phyloP scores from a whole-genome alignment of 1,284 basidiomycete species.

The Trichosporon coremiiforme region DNA sequence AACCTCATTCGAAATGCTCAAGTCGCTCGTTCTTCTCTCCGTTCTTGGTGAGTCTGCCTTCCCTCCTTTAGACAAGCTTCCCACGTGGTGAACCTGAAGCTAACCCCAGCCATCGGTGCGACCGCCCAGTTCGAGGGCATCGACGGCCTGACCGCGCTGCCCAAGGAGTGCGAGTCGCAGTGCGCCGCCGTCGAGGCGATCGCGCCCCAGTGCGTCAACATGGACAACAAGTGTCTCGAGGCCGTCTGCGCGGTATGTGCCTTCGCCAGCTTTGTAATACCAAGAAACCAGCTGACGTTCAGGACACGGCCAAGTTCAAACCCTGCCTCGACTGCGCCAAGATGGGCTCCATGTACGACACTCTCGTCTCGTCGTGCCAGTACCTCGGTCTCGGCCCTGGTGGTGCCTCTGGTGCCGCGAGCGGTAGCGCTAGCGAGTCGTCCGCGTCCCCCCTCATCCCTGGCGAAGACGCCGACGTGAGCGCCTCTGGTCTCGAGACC shows the following conservation, averaged over 20 bases:
- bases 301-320: not conserved
- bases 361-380: not conserved
- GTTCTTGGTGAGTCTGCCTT: not conserved
- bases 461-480: too few species aligned
- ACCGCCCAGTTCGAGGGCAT: not conserved
- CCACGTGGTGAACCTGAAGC: not conserved
- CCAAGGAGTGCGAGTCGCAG: not conserved
- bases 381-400: not conserved
- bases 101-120: not conserved
- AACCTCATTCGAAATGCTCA: not conserved
- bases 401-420: too few species aligned
- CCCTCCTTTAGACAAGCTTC: not conserved
- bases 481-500: not conserved
- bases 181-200: not conserved
- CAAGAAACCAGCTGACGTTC: not conserved
- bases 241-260: not conserved
- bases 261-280: not conserved
- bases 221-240: not conserved
- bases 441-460: not conserved
- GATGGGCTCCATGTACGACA: not conserved
- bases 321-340: slow-evolving; percentile 3
- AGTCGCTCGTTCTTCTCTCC: slow-evolving; percentile 8
- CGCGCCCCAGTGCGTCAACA: not conserved
- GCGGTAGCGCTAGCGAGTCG: not conserved
- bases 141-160: not conserved